phyloP scores from a whole-genome alignment of 2,329 filamentous ascomycete species.

The Talaromyces sp. region DNA sequence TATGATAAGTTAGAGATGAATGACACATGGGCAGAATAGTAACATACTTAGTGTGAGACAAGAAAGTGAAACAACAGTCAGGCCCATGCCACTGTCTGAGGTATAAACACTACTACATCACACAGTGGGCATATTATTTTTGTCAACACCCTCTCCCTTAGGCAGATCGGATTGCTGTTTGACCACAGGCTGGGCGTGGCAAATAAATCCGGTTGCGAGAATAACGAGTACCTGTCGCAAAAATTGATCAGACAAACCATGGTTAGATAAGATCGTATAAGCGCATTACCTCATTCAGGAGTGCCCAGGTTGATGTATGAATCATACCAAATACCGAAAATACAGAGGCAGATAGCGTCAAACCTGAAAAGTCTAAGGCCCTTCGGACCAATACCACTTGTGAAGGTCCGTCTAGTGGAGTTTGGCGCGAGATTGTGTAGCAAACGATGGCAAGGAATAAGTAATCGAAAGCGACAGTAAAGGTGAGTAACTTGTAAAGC shows the following conservation, averaged over 20 bases:
- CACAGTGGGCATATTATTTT: background rate
- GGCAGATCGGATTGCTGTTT: background rate
- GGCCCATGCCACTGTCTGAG: background rate
- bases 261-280: background rate
- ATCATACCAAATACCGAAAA: background rate
- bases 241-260: background rate
- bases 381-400: too few species aligned
- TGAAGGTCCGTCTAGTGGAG: too few species aligned
- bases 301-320: background rate
- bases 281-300: background rate
- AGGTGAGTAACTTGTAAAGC: too few species aligned
- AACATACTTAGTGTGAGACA: background rate
- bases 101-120: background rate
- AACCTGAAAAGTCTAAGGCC: too few species aligned
- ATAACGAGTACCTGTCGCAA: background rate
- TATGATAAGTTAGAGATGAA: background rate
- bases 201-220: background rate
- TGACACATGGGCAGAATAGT: background rate
- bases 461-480: too few species aligned
- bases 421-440: too few species aligned
- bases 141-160: background rate
- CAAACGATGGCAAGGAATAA: too few species aligned
- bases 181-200: background rate
- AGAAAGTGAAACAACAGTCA: background rate
- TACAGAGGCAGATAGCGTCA: background rate